Evolutionary conservation across 257 asterid genomes (phyloP).

Genomic region (Euphrasia confusa): DNA sequence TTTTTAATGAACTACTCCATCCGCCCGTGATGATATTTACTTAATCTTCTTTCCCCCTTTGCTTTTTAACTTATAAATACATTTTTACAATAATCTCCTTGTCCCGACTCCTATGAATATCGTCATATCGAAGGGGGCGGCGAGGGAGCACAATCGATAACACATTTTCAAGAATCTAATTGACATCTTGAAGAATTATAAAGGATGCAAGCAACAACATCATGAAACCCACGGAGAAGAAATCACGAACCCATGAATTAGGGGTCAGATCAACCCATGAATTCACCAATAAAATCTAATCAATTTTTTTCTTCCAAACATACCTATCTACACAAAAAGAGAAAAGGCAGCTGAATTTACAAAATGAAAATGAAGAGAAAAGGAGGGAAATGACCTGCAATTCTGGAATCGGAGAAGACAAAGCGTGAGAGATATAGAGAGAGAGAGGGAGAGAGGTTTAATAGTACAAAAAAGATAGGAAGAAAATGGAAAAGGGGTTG

Average conservation of each 20-base stretch:
- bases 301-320: background rate
- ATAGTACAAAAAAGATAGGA: background rate
- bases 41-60: too few relatives aligned
- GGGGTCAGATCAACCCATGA: background rate
- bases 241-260: too few relatives aligned
- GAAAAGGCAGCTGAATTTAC: background rate
- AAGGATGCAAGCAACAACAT: background rate
- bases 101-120: too few relatives aligned
- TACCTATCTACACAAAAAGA: slow-evolving; percentile 1
- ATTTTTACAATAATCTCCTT: too few relatives aligned
- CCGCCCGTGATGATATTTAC: too few relatives aligned
- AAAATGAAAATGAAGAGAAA: background rate
- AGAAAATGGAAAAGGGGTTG: slow-evolving; percentile 13
- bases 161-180: background rate
- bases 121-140: too few relatives aligned
- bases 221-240: too few relatives aligned
- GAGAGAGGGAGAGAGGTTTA: background rate
- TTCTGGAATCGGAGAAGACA: slow-evolving; percentile 2
- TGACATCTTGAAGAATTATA: background rate
- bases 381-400: slow-evolving; percentile 13
- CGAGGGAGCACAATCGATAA: too few relatives aligned
- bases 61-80: too few relatives aligned
- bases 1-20: too few relatives aligned
- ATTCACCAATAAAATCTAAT: background rate
- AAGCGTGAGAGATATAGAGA: background rate